Base-by-base conservation (phyloP, 768 basidiomycete genomes). In the Naganishia vaughanmartiniae region DNA sequence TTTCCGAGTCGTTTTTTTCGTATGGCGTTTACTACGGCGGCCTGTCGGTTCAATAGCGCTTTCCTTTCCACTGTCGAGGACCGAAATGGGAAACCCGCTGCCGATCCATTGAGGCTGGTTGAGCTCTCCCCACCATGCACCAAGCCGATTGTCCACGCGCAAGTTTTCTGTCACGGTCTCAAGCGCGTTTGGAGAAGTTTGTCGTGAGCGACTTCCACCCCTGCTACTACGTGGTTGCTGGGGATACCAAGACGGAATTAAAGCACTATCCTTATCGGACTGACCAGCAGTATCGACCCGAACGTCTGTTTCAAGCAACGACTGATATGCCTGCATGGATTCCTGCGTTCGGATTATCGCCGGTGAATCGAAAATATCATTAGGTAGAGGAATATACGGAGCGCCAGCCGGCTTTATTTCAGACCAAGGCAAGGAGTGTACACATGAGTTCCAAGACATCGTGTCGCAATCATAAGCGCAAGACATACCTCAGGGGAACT, bases 21-120 rank as follows among this genome's bases (percentile, higher is more conserved):
- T 42, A 26, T 28, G 39, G n/a, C 26, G 14, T n/a, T 14, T 26
- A 17, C 57, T 33, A n/a, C 39, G 6, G 42, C 11, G 4, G 15
- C 42, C 24, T 28, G 24, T 36, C 24, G 19, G 14, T 28, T 30
- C 60, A 3, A 36, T 26, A 24, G 11, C 2, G 7, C 21, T 4
- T 30, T 63, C 42, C 12, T 63, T 26, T 14, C 24, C 46, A 17
- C 9, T n/a, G 7, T 63, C 60, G 21, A 42, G 10, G 24, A 42
- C 26, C 19, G 60, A 45, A 7, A 63, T 63, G 24, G 60, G 39
- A 45, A 63, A 63, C 17, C 60, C 60, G 17, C 60, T 63, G 36
- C 60, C 60, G 24, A 63, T 46, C 60, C 60, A 63, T 42, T 63
- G 60, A 45, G 60, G 60, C 19, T 63, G 60, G 21, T 42, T 63